phyloP scores from a whole-genome alignment of 805 yeast genomes.

The Yarrowia sp. region DNA sequence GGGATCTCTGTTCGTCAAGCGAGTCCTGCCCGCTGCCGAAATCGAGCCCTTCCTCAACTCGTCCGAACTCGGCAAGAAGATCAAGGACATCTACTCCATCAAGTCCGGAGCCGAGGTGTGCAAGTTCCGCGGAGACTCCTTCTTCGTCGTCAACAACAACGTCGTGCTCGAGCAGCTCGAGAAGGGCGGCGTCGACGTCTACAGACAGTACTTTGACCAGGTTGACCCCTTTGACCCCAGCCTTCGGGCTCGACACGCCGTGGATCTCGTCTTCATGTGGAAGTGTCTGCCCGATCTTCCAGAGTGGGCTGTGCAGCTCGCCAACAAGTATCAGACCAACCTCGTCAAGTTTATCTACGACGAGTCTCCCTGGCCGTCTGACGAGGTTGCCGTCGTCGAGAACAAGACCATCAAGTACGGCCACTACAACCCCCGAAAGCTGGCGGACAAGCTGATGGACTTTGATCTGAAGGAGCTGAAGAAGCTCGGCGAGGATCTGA shows the following conservation, averaged over 20 bases:
- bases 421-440: slow-evolving; percentile 2
- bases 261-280: slow-evolving; percentile 38
- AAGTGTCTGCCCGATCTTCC: slow-evolving; percentile 34
- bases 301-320: slow-evolving; percentile 28
- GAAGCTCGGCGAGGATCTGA: slow-evolving; percentile 6
- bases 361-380: slow-evolving; percentile 36
- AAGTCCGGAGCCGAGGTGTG: background rate
- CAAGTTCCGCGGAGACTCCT: slow-evolving; percentile 21
- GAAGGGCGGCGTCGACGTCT: slow-evolving; percentile 30
- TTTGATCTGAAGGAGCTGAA: background rate
- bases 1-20: slow-evolving; percentile 7
- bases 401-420: slow-evolving; percentile 14
- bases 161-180: background rate
- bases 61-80: background rate
- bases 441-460: background rate
- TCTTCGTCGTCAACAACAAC: background rate
- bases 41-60: slow-evolving; percentile 2
- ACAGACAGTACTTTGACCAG: slow-evolving; percentile 37
- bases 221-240: slow-evolving; percentile 35
- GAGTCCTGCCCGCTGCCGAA: background rate
- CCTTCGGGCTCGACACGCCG: slow-evolving; percentile 39
- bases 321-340: slow-evolving; percentile 33
- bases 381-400: slow-evolving; percentile 4
- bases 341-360: slow-evolving; percentile 35
- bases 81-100: slow-evolving; percentile 11